These are phyloP conservation scores for Erysimum cheiranthoides DNA, from an alignment of 345 rosid genomes.

Conservation along the genomic window DNA sequence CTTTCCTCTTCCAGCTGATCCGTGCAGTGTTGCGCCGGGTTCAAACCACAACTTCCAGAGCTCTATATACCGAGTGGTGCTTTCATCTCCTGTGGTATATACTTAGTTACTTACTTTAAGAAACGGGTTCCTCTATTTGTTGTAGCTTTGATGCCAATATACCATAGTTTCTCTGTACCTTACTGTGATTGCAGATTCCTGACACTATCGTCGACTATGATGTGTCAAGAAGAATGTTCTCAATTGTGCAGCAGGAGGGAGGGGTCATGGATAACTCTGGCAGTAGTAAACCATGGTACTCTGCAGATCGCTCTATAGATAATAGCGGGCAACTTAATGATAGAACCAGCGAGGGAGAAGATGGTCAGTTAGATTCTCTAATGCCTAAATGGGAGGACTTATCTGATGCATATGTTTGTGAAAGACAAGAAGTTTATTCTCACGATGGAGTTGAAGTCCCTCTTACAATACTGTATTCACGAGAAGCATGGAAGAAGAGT, in stretches of 20 bases:
- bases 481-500: slow-evolving; percentile 60
- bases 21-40: slow-evolving; percentile 69
- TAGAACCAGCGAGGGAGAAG: slow-evolving; percentile 34
- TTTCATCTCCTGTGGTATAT: slow-evolving; percentile 94
- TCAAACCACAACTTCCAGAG: slow-evolving; percentile 80
- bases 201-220: slow-evolving; percentile 85
- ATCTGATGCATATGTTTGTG: slow-evolving; percentile 66
- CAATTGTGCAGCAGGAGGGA: slow-evolving; percentile 68
- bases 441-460: slow-evolving; percentile 79
- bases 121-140: neutral
- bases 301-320: slow-evolving; percentile 41
- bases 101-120: slow-evolving; percentile 40
- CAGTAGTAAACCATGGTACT: slow-evolving; percentile 38
- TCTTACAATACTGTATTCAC: slow-evolving; percentile 77
- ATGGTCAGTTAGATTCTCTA: slow-evolving; percentile 32
- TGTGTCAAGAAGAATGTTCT: slow-evolving; percentile 60
- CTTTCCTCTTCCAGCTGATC: slow-evolving; percentile 76
- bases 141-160: slow-evolving; percentile 3
- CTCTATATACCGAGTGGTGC: slow-evolving; percentile 70
- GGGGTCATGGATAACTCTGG: slow-evolving; percentile 48
- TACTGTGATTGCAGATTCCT: slow-evolving; percentile 64
- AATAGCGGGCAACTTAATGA: slow-evolving; percentile 14
- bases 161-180: slow-evolving; percentile 20
- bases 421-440: slow-evolving; percentile 71
- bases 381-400: slow-evolving; percentile 56